Evolutionary conservation across 306 rosid species (phyloP).

Genomic region (Macrotyloma uniflorum): DNA sequence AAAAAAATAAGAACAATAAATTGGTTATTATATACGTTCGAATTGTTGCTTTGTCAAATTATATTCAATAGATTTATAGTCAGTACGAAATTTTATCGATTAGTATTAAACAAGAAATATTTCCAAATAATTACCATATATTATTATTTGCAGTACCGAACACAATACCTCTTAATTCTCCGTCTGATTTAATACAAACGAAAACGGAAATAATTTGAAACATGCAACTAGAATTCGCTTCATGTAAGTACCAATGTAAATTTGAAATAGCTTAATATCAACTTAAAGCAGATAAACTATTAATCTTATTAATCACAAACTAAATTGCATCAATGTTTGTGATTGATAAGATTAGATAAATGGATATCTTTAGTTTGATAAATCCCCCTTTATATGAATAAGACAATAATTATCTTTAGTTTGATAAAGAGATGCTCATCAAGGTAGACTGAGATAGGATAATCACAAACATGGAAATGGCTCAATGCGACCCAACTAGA

Average conservation of each 20-base stretch:
- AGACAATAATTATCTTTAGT: background rate
- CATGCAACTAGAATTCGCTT: background rate
- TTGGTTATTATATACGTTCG: too few relatives aligned
- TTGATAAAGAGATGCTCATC: background rate
- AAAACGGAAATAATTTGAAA: too few relatives aligned
- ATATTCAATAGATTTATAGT: background rate
- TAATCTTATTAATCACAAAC: background rate
- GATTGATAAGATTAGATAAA: too few relatives aligned
- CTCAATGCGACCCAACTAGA: background rate
- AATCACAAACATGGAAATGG: background rate
- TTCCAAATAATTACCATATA: background rate
- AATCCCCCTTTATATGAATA: background rate
- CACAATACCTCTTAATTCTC: background rate
- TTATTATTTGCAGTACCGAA: background rate
- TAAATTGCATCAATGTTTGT: background rate
- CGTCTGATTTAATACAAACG: too few relatives aligned
- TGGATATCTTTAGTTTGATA: background rate
- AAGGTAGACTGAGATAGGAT: background rate
- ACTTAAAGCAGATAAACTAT: background rate
- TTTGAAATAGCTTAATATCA: background rate
- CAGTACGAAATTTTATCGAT: background rate
- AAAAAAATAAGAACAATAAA: too few relatives aligned
- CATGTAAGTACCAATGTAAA: background rate
- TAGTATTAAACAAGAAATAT: background rate
- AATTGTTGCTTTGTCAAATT: background rate